Conservation (phyloP, 2,329 filamentous ascomycete species). For the Ceratocystis diversiconidia region DNA sequence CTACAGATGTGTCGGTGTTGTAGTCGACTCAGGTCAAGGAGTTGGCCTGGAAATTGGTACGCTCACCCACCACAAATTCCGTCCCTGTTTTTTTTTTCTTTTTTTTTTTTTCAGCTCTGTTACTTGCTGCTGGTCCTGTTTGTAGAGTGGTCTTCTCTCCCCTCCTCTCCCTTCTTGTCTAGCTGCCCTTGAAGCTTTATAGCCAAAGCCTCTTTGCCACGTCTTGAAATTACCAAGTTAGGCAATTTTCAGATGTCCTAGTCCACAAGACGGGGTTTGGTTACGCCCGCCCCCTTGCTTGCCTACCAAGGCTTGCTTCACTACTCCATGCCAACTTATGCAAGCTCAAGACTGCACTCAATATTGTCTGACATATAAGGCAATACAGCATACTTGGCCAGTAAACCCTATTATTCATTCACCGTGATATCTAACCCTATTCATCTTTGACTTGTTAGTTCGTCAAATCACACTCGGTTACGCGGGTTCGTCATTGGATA, state of each 20-base stretch:
- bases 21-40: background rate
- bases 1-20: conserved; percentile 8
- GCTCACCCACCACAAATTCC: background rate
- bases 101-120: background rate
- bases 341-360: background rate
- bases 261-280: background rate
- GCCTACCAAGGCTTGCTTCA: background rate
- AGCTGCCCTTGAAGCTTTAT: background rate
- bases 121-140: background rate
- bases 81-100: background rate
- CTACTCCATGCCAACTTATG: background rate
- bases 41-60: conserved; percentile 9
- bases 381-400: background rate
- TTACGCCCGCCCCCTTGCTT: background rate
- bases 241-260: background rate
- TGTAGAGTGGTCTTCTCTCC: background rate
- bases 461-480: conserved; percentile 9
- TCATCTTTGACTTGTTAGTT: background rate
- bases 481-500: background rate
- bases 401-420: background rate
- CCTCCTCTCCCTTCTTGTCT: background rate
- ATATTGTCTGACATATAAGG: background rate
- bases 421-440: background rate
- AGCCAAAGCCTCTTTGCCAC: background rate
- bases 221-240: background rate